These are phyloP conservation scores for Quercus agrifolia DNA, from an alignment of 306 rosid species.

Conservation along the genomic window DNA sequence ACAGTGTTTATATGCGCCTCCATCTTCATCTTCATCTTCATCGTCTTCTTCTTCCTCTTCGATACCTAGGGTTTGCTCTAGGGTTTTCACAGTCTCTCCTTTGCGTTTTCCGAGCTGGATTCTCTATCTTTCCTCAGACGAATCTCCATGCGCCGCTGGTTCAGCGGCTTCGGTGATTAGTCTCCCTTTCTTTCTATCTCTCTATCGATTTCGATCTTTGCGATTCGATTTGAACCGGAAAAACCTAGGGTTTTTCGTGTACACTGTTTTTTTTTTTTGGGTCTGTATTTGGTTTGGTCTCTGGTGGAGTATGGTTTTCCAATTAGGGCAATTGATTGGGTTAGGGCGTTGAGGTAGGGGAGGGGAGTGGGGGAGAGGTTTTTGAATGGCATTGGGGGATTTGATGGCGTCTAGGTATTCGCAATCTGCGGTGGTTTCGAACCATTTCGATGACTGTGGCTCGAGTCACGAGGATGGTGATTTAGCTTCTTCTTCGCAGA, in stretches of 20 bases:
- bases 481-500: conserved; percentile 17
- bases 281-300: too few relatives aligned
- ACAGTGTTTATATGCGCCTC: conserved; percentile 58
- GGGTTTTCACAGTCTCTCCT: conserved; percentile 25
- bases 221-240: not conserved
- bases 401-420: conserved; percentile 93
- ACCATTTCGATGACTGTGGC: conserved; percentile 47
- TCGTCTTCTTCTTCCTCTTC: not conserved
- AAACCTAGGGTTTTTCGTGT: conserved; percentile 2
- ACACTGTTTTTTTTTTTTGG: too few relatives aligned
- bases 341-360: conserved; percentile 20
- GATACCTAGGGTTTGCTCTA: conserved; percentile 39
- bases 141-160: conserved; percentile 82
- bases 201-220: conserved; percentile 7
- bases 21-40: conserved; percentile 28
- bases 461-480: conserved; percentile 45
- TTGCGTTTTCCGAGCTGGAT: conserved; percentile 53
- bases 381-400: conserved; percentile 99
- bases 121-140: conserved; percentile 47
- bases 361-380: conserved; percentile 35
- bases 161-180: conserved; percentile 80
- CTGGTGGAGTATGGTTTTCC: conserved; percentile 18
- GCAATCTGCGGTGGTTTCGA: conserved; percentile 64
- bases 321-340: conserved; percentile 37
- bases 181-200: not conserved